Base-by-base conservation (phyloP, 1,139 yeast species). In the Scheffersomyces insectosa region DNA sequence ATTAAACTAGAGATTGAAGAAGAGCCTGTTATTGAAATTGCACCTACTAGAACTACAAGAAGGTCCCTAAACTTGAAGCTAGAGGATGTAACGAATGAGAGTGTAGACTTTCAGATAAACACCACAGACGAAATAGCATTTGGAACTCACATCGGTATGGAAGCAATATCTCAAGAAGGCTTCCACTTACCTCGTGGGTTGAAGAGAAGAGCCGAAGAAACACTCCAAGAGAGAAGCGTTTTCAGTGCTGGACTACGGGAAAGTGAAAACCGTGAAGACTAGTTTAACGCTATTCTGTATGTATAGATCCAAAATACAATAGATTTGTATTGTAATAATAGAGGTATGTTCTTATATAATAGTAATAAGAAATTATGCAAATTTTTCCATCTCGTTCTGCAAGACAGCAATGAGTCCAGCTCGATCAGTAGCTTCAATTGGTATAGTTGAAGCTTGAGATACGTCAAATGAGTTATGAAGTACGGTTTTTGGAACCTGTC, bases 401-500 rank as follows among this genome's bases (percentile, higher is more conserved):
- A 31, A 11, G 5, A 31, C n/a, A 5, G 20, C 20, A 5, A 31
- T 15, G 4, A 31, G 34, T 10, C 34, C 13, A 9, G 34, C 11
- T 31, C 11, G 10, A 10, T 31, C 34, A 15, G 14, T 14, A 15
- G 10, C 20, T 14, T 31, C 34, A 4, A 20, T 20, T 5, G 25
- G 25, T 20, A 7, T 20, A 7, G 25, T 20, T 8, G 25, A 20
- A 20, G 25, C 25, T 20, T 20, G 25, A 20, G 25, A 20, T 8
- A 20, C 25, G 25, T 20, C 25, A 20, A 20, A 20, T 8, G 25
- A 6, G 9, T 20, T 20, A 20, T 20, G 25, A 20, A 20, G 25
- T 20, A 20, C 25, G 3, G 25, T 20, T 7, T 20, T 20, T 20
- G 25, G 25, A 20, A 20, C 25, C 8, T 51, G 58, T 40, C 62